Conservation (phyloP, 2,329 filamentous ascomycete species). For the Trichoderma aggressivum region DNA sequence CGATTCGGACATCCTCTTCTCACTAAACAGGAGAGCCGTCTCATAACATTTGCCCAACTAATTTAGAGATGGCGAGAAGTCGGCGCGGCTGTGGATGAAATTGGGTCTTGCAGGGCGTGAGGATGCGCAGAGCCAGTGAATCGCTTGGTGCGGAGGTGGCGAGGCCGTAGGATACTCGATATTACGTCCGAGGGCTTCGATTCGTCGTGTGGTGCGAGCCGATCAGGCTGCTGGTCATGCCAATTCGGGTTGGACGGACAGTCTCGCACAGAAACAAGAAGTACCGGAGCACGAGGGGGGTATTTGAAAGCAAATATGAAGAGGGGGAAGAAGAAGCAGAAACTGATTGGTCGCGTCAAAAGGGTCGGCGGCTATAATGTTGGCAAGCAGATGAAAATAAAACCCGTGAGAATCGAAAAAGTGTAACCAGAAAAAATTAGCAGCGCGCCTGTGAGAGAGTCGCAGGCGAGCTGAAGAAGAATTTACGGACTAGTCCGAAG, state of each 20-base stretch:
- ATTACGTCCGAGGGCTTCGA: conserved; percentile 1
- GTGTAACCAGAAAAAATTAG: neutral
- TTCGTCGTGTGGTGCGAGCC: conserved; percentile 4
- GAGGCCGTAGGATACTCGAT: neutral
- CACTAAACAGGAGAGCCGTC: conserved; percentile 26
- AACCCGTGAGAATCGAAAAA: neutral
- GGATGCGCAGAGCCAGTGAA: neutral
- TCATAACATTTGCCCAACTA: conserved; percentile 23
- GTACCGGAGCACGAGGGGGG: neutral
- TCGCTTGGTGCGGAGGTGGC: conserved; percentile 11
- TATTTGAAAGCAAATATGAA: neutral
- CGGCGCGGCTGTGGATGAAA: neutral
- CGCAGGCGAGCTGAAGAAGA: neutral
- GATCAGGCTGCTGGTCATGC: conserved; percentile 1
- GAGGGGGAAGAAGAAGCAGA: neutral
- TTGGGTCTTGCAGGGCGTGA: neutral
- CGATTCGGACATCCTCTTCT: conserved; percentile 34
- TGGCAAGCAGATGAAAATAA: conserved; percentile 10
- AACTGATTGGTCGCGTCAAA: conserved; percentile 9
- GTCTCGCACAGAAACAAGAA: neutral
- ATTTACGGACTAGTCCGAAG: neutral
- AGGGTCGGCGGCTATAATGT: conserved; percentile 1
- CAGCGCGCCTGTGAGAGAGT: conserved; percentile 1
- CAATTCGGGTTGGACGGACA: conserved; percentile 1
- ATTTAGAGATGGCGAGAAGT: neutral